Conservation (phyloP, 2,329 filamentous ascomycete species). For the Diplodia mutila region DNA sequence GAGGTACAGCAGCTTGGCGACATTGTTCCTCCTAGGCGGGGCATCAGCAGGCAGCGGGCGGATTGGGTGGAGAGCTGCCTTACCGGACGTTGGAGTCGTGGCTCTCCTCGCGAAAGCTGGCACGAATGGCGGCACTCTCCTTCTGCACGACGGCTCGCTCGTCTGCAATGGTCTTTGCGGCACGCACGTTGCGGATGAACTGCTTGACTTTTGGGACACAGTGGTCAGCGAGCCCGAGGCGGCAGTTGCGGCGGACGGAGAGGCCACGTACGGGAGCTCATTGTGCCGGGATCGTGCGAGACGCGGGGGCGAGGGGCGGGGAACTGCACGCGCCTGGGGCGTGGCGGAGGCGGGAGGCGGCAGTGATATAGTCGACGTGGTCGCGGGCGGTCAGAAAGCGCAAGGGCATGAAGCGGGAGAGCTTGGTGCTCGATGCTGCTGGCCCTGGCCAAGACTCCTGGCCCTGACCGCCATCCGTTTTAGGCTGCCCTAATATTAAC, state of each 20-base stretch:
- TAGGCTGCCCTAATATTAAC: conserved; percentile 5
- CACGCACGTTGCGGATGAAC: conserved; percentile 98
- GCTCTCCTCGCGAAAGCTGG: conserved; percentile 97
- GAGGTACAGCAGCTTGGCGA: conserved; percentile 95
- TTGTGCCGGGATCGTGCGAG: conserved; percentile 56
- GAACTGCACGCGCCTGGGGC: conserved; percentile 12
- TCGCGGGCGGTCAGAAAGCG: conserved; percentile 6
- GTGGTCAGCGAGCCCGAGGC: conserved; percentile 28
- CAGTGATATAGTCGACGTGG: not conserved
- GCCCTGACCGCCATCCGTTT: conserved; percentile 18
- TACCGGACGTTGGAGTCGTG: conserved; percentile 88
- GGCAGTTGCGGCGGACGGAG: conserved; percentile 29
- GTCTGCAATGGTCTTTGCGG: conserved; percentile 98
- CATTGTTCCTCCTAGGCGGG: conserved; percentile 84
- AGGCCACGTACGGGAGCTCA: conserved; percentile 60
- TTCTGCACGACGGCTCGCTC: conserved; percentile 98
- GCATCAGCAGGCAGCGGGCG: conserved; percentile 28
- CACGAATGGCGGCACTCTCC: conserved; percentile 95
- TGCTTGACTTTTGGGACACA: conserved; percentile 76
- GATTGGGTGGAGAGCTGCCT: conserved; percentile 36
- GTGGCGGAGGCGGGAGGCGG: conserved; percentile 2
- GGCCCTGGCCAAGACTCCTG: conserved; percentile 17
- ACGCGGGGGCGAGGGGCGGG: not conserved
- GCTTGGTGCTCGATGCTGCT: conserved; percentile 1
- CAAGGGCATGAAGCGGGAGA: conserved; percentile 13